These are phyloP conservation scores for Laetiporus sulphureus DNA, from an alignment of 1,284 basidiomycete genomes.

Conservation along the genomic window DNA sequence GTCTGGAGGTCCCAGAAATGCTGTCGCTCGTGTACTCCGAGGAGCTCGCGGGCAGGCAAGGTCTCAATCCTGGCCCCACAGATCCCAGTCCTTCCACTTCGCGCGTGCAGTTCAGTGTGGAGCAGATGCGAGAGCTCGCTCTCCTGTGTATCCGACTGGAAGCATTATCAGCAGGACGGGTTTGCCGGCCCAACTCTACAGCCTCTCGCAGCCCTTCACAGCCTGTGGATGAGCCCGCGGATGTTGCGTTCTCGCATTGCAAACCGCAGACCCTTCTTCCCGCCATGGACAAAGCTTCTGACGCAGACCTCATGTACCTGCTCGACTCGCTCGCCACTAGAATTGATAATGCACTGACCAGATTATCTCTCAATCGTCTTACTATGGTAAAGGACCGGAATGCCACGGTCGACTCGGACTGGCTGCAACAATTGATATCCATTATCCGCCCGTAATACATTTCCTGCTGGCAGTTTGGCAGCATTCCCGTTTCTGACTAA, in stretches of 20 bases:
- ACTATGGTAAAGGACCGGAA: conserved; percentile 8
- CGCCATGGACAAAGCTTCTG: conserved; percentile 67
- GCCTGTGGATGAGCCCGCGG: neutral
- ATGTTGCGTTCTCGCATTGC: conserved; percentile 37
- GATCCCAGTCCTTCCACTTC: conserved; percentile 40
- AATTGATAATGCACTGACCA: conserved; percentile 75
- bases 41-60: conserved; percentile 68
- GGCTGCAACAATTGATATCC: conserved; percentile 2
- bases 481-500: too few species aligned
- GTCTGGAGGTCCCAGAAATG: conserved; percentile 85
- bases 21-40: conserved; percentile 83
- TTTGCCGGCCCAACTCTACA: conserved; percentile 47
- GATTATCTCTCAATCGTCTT: conserved; percentile 36
- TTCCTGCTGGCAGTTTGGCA: too few species aligned
- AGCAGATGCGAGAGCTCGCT: conserved; percentile 75
- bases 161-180: conserved; percentile 62
- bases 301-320: conserved; percentile 69
- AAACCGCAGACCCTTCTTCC: conserved; percentile 70
- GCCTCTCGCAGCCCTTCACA: conserved; percentile 45
- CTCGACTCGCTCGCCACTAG: conserved; percentile 73
- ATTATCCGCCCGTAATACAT: conserved; percentile 1
- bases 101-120: conserved; percentile 64
- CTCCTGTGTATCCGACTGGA: conserved; percentile 80
- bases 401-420: conserved; percentile 1
- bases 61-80: conserved; percentile 29